Base-by-base conservation (phyloP, 371 early-diverging fungal species). In the Chytridium lagenaria region DNA sequence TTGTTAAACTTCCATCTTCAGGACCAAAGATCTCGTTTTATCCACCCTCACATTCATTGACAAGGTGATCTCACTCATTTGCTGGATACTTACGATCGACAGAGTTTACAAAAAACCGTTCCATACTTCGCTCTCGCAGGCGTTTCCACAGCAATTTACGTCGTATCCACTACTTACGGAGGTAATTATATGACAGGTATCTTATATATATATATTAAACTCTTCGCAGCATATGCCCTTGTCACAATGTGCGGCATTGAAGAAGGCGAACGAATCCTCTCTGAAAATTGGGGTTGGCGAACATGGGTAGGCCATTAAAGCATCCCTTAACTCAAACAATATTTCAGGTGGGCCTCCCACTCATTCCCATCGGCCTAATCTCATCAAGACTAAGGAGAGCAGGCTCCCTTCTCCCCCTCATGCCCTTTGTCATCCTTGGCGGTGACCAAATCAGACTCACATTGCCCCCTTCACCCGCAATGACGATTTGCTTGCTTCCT, bases 401-500 rank as follows among this genome's bases (percentile, higher is more conserved):
- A 28, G 81, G 74, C 34, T 67, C 72, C 23, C 40, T 77, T 12
- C 75, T 78, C 0, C 78, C 78, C 10, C 67, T 81, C 19, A 68
- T 78, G 1, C 81, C 78, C 0, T 76, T 81, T 50, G 39, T 77
- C 23, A 55, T 72, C 1, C 70, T 78, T n/a, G 64, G 77, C 15
- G 57, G 68, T 50, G 75, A 74, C 22, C 74, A 74, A 3, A 61
- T 79, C 34, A 51, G 50, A 5, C 36, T 80, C 16, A 30, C 72
- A 23, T 68, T 80, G n/a, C 80, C 80, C 0, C 81, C 81, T 23
- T 77, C 81, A 0, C 78, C 77, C 0, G 73, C 73, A 0, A 72
- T 81, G 1, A 74, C 81, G 2, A 51, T 81, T 19, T 81, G 78
- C 59, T 26, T 78, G n/a, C 67, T 81, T 7, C 81, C 81, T 12